These are phyloP conservation scores for Eimeria sp. DNA, from an alignment of 169 alveolate species.

Conservation along the genomic window DNA sequence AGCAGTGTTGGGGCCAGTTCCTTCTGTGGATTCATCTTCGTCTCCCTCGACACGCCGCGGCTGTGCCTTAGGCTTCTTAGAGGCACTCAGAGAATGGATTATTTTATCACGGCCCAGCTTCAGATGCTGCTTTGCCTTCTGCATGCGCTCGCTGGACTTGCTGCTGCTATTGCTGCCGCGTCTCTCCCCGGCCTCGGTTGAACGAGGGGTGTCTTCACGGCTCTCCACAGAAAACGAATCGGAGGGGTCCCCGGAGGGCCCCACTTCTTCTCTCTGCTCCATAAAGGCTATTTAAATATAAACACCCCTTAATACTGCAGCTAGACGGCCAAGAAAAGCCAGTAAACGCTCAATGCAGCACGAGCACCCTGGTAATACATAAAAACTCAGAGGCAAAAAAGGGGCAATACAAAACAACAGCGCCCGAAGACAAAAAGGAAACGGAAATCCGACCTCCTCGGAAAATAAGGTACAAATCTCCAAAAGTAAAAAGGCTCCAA, in stretches of 20 bases:
- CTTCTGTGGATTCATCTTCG: constrained; percentile 8
- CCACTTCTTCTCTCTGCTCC: neutral
- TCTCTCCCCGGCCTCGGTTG: neutral
- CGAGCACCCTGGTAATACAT: neutral
- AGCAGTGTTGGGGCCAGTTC: constrained; percentile 73
- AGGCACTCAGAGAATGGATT: constrained; percentile 30
- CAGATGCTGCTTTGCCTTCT: constrained; percentile 53
- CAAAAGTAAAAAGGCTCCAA: neutral
- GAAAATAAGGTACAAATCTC: neutral
- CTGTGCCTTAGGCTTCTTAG: constrained; percentile 28
- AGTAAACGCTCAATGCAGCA: neutral
- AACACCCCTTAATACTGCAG: neutral
- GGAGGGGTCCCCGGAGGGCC: constrained; percentile 2
- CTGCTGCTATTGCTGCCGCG: neutral
- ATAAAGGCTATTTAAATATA: neutral
- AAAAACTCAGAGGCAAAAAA: no score
- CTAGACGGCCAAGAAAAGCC: neutral
- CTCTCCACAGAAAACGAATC: constrained; percentile 46
- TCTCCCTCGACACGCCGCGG: constrained; percentile 39
- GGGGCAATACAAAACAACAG: neutral
- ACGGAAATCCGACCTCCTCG: neutral
- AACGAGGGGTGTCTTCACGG: constrained; percentile 26
- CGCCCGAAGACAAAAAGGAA: neutral
- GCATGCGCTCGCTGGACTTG: constrained; percentile 37
- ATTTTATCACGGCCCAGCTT: neutral